Evolutionary conservation across 2,329 filamentous ascomycete species (phyloP).

Genomic region (Pyrenophora seminiperda): DNA sequence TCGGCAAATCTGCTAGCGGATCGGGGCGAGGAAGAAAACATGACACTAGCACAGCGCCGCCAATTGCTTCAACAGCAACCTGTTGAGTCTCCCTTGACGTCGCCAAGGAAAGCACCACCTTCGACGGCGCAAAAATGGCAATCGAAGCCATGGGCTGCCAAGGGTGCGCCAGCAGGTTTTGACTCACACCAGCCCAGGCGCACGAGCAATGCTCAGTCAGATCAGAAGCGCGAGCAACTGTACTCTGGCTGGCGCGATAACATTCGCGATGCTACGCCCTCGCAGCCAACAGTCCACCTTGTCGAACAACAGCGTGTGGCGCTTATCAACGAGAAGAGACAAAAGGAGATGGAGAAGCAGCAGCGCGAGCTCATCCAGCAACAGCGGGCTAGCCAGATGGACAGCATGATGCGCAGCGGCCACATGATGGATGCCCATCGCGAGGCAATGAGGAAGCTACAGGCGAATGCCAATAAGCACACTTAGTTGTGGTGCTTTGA

Average conservation of each 20-base stretch:
- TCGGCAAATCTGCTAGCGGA: conserved; percentile 32
- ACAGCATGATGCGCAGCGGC: conserved; percentile 76
- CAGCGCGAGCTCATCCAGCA: conserved; percentile 63
- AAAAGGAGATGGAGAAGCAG: conserved; percentile 65
- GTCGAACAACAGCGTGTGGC: conserved; percentile 48
- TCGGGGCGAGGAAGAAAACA: conserved; percentile 61
- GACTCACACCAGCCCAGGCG: conserved; percentile 48
- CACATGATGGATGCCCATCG: conserved; percentile 77
- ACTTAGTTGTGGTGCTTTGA: conserved; percentile 14
- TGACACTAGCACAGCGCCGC: conserved; percentile 71
- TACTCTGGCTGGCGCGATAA: conserved; percentile 45
- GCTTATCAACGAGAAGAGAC: conserved; percentile 67
- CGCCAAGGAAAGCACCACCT: conserved; percentile 27
- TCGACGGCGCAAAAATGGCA: conserved; percentile 39
- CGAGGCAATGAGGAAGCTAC: conserved; percentile 80
- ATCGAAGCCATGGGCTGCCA: conserved; percentile 33
- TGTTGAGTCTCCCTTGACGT: conserved; percentile 12
- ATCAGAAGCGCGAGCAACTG: conserved; percentile 42
- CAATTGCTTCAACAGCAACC: conserved; percentile 45
- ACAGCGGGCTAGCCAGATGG: conserved; percentile 66
- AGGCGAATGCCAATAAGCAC: conserved; percentile 60
- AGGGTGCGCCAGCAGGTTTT: conserved; percentile 36
- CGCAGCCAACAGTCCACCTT: conserved; percentile 22
- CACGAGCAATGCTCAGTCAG: conserved; percentile 27
- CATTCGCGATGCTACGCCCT: conserved; percentile 33